Percentiles rank a stretch among this genome's conserved stretches.
Conservation (phyloP, 2,329 filamentous ascomycete species). For the Fusarium metavorans region DNA sequence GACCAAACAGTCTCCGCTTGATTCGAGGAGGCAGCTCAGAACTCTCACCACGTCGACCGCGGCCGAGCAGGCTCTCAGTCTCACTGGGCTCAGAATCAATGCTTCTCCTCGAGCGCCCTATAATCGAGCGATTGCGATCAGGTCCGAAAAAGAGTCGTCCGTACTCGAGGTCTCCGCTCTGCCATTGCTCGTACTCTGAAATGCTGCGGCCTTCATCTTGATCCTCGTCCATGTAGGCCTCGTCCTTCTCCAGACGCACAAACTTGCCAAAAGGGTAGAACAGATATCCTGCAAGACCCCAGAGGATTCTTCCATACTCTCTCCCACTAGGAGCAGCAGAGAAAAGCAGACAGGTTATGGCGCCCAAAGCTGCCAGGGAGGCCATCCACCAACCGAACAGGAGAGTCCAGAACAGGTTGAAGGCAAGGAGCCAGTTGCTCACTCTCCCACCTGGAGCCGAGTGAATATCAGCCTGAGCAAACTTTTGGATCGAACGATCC, state of each 20-base stretch:
- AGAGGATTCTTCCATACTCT: slow-evolving; percentile 88
- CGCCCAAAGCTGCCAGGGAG: slow-evolving; percentile 78
- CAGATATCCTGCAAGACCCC: slow-evolving; percentile 86
- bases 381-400: slow-evolving; percentile 98
- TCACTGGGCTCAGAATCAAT: slow-evolving; percentile 87
- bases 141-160: slow-evolving; percentile 97
- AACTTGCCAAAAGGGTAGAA: slow-evolving; percentile 98
- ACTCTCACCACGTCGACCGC: slow-evolving; percentile 64
- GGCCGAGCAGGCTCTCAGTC: slow-evolving; percentile 87
- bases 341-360: slow-evolving; percentile 82
- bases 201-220: slow-evolving; percentile 96
- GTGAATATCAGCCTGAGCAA: slow-evolving; percentile 96
- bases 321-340: slow-evolving; percentile 82
- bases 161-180: slow-evolving; percentile 95
- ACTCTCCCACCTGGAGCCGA: slow-evolving; percentile 91
- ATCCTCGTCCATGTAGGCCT: slow-evolving; percentile 94
- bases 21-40: slow-evolving; percentile 54
- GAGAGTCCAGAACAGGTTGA: slow-evolving; percentile 91
- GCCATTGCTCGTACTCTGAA: slow-evolving; percentile 99
- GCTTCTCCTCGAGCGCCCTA: slow-evolving; percentile 88
- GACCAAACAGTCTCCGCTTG: slow-evolving; percentile 91
- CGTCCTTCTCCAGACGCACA: slow-evolving; percentile 92
- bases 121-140: slow-evolving; percentile 78
- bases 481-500: slow-evolving; percentile 93
- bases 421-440: slow-evolving; percentile 84